Base-by-base conservation (phyloP, 345 rosid species). In the Salix suchowensis region DNA sequence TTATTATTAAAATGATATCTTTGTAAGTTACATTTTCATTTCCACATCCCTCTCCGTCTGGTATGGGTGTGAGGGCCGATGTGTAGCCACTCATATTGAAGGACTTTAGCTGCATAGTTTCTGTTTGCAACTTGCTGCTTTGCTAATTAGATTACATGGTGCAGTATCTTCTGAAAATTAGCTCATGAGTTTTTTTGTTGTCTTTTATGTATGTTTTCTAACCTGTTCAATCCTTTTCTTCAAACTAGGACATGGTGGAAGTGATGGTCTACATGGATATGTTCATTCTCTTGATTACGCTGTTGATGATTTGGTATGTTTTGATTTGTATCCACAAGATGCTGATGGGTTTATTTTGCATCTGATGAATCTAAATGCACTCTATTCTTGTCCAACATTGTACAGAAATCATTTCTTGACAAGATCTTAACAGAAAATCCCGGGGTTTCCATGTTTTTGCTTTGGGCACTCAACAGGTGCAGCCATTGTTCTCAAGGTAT, bases 401-500 rank as follows among this genome's bases (percentile, higher is more conserved):
- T 40, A 36, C 54, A 81, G 84, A 81, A 81, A 77, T 68, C 68
- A 10, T 81, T 72, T 73, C 67, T 81, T 11, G 72, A 81, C 65
- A 81, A 77, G 79, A 75, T 77, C 19, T 48, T 77, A 24, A 62
- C 64, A 23, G 84, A 81, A 67, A 81, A 81, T 65, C 81, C 84
- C 1, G 80, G 74, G 74, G 42, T 75, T 81, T 14, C 84, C 84
- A 14, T 81, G 84, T 61, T 81, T 81, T 66, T 81, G 84, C 75
- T 81, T 77, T 32, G 84, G 80, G 42, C 84, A 81, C 67, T 81
- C 84, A 15, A 81, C 84, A 0, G 84, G 84, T 50, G 84, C 71
- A 73, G 84, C 84, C 72, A 81, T 81, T 73, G 72, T 77, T 34
- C 84, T 81, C 28, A 77, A 81, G 84, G 83, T 81, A 62, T 65